Percentiles rank a stretch among this genome's conserved stretches.
These are phyloP conservation scores for Cryptococcus jaspeensis DNA, from an alignment of 1,284 basidiomycete genomes.

Conservation along the genomic window DNA sequence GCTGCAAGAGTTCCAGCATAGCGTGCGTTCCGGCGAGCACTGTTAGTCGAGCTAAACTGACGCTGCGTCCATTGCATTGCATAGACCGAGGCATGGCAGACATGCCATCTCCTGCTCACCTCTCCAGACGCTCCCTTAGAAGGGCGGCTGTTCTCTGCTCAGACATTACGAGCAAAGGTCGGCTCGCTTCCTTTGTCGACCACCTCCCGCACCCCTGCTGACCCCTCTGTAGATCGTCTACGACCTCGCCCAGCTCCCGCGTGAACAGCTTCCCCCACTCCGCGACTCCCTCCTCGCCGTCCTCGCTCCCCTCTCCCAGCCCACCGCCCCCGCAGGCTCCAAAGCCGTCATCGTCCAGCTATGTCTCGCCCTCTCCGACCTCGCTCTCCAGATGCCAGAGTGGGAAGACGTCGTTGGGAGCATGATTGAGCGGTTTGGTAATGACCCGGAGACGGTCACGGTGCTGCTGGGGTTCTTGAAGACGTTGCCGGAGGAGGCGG, in stretches of 20 bases:
- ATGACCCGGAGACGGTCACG: slow-evolving; percentile 77
- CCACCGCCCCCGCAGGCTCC: slow-evolving; percentile 63
- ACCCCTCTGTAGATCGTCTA: slow-evolving; percentile 75
- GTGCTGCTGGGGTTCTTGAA: slow-evolving; percentile 87
- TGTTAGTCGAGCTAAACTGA: background rate
- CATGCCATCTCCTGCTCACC: slow-evolving; percentile 85
- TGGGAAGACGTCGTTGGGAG: slow-evolving; percentile 80
- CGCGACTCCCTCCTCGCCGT: slow-evolving; percentile 83
- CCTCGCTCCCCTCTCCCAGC: slow-evolving; percentile 61
- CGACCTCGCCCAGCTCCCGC: slow-evolving; percentile 85
- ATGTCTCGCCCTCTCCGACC: slow-evolving; percentile 82
- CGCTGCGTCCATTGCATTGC: background rate
- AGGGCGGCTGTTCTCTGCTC: slow-evolving; percentile 90
- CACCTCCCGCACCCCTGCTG: background rate
- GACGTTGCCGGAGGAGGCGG: slow-evolving; percentile 83
- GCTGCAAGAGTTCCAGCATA: slow-evolving; percentile 95
- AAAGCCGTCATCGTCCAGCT: slow-evolving; percentile 85
- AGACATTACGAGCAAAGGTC: slow-evolving; percentile 94
- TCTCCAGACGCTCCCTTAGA: slow-evolving; percentile 74
- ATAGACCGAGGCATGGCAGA: slow-evolving; percentile 91
- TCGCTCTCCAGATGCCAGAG: slow-evolving; percentile 84
- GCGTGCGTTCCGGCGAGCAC: slow-evolving; percentile 62
- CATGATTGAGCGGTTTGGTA: slow-evolving; percentile 84
- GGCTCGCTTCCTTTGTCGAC: slow-evolving; percentile 26
- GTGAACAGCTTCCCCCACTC: slow-evolving; percentile 68